Base-by-base conservation (phyloP, 2,329 filamentous ascomycete genomes). In the Myriosclerotinia duriaeana region DNA sequence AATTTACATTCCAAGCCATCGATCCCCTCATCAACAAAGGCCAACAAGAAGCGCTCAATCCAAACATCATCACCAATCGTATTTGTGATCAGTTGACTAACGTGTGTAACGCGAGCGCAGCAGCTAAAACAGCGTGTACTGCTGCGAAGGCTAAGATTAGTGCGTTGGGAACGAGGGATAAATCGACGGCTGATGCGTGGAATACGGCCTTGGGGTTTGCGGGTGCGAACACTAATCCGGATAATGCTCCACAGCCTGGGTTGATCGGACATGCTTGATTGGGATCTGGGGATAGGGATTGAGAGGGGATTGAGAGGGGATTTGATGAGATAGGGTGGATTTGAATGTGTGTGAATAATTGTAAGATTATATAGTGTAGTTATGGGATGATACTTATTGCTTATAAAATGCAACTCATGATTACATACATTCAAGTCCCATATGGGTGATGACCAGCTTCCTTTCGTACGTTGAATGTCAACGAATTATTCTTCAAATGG, bases 31-130 rank as follows among this genome's bases (percentile, higher is more conserved):
- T 89, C 67, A 82, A 82, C 70, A 79, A 85, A 74, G 84, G 84
- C 62, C 87, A 90, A 77, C 78, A 86, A 72, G 88, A 90, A 75
- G 87, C 87, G 11, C 80, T 90, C 55, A 90, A 90, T 84, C 87
- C 87, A 66, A 85, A 85, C 79, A 90, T 90, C 80, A 90, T 90
- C 80, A 89, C 87, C 76, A 89, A 89, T 82, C 84, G 87, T 69
- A 86, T 90, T 76, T 87, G 85, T 77, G 87, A 90, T 77, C 86
- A 89, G 79, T 82, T 90, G 67, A 82, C 78, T 74, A 90, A 89
- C 78, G 85, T 87, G 48, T 90, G 88, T 78, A 79, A 80, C 50
- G 87, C 87, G 64, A 87, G 87, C 74, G 80, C 79, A 36, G 86
- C 84, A 5, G 88, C 87, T 64, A 80, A 84, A 70, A 75, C 80